Conservation (phyloP, 371 early-diverging fungal species). For the Blakeslea trispora region DNA sequence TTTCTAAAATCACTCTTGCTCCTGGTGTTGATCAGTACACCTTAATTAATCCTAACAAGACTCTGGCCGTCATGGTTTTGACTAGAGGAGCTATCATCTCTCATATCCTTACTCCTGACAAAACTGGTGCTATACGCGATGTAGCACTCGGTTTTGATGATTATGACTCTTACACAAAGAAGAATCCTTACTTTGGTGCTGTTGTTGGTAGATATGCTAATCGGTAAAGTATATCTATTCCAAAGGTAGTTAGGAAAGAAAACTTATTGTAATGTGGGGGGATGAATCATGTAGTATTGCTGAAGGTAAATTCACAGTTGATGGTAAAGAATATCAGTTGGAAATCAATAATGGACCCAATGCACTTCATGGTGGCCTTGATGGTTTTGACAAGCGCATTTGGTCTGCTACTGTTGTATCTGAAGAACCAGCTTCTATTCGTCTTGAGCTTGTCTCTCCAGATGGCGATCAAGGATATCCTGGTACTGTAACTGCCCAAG, state of each 20-base stretch:
- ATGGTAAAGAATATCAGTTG: slow-evolving; percentile 35
- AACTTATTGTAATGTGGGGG: no score
- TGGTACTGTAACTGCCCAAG: slow-evolving; percentile 38
- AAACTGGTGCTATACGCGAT: slow-evolving; percentile 43
- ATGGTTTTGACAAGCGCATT: slow-evolving; percentile 47
- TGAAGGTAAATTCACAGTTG: slow-evolving; percentile 42
- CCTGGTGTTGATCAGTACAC: slow-evolving; percentile 49
- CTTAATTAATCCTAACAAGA: slow-evolving; percentile 45
- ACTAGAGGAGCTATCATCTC: slow-evolving; percentile 49
- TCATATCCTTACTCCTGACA: slow-evolving; percentile 51
- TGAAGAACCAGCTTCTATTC: slow-evolving; percentile 41
- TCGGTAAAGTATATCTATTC: slow-evolving; percentile 26
- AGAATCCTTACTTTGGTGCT: slow-evolving; percentile 52
- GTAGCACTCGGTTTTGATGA: slow-evolving; percentile 51
- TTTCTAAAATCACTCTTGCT: slow-evolving; percentile 27
- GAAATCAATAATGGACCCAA: slow-evolving; percentile 47
- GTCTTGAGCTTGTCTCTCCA: slow-evolving; percentile 44
- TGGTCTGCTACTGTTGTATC: slow-evolving; percentile 46
- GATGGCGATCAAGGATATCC: slow-evolving; percentile 55
- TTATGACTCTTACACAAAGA: slow-evolving; percentile 39
- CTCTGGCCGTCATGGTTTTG: slow-evolving; percentile 50
- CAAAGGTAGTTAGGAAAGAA: no score
- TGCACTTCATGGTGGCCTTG: slow-evolving; percentile 47
- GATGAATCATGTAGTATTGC: slow-evolving; percentile 33
- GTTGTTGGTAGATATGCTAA: slow-evolving; percentile 54